Conservation (phyloP, 768 basidiomycete species). For the Lactarius hatsudake region DNA sequence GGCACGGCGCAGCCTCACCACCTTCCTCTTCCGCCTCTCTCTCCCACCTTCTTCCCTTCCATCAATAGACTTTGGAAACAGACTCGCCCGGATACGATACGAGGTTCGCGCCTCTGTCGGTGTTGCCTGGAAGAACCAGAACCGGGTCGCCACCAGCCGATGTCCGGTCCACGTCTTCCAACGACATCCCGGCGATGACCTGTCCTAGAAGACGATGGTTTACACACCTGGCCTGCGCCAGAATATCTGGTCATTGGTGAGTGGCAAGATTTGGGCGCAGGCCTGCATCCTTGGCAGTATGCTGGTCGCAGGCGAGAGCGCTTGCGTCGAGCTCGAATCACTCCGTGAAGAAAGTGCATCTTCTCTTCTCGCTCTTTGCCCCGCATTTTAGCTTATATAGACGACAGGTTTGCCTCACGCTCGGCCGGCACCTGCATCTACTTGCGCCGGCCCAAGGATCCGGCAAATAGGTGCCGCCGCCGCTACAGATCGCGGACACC, state of each 20-base stretch:
- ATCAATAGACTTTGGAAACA: conserved; percentile 66
- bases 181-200: conserved; percentile 13
- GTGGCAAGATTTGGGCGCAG: conserved; percentile 76
- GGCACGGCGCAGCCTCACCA: conserved; percentile 70
- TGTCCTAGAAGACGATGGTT: conserved; percentile 34
- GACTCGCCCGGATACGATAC: conserved; percentile 65
- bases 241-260: conserved; percentile 68
- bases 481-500: conserved; percentile 63
- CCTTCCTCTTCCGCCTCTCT: conserved; percentile 75
- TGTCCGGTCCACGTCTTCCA: conserved; percentile 66
- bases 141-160: conserved; percentile 59
- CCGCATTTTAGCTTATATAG: conserved; percentile 36
- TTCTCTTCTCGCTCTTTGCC: too few relatives aligned
- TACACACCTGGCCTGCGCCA: conserved; percentile 39
- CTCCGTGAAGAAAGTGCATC: conserved; percentile 68
- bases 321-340: conserved; percentile 76
- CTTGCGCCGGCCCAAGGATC: conserved; percentile 35
- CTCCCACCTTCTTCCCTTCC: conserved; percentile 65
- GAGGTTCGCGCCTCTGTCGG: conserved; percentile 70
- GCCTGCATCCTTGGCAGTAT: conserved; percentile 62
- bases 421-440: conserved; percentile 60
- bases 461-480: conserved; percentile 40
- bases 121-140: conserved; percentile 74
- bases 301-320: conserved; percentile 66
- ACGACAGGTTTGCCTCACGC: conserved; percentile 64